Evolutionary conservation across 2,329 filamentous ascomycete genomes (phyloP).

Genomic region (Xylaria sp.): DNA sequence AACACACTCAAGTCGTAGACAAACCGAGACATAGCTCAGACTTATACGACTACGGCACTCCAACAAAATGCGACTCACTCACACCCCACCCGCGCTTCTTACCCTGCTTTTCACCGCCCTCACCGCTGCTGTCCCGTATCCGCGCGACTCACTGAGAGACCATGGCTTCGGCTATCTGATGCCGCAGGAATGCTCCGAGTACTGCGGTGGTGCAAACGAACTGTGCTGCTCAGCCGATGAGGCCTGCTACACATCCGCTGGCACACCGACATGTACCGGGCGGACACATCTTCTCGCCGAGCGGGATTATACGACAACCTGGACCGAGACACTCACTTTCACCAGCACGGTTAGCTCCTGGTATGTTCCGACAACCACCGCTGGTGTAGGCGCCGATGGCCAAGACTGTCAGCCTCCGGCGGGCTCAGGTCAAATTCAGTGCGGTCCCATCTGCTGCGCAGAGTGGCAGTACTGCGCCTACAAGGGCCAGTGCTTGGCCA

Average conservation of each 20-base stretch:
- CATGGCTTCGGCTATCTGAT: constrained; percentile 62
- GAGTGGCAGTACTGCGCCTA: constrained; percentile 74
- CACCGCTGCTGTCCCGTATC: constrained; percentile 60
- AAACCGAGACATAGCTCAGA: constrained; percentile 26
- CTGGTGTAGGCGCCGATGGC: constrained; percentile 49
- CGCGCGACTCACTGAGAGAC: constrained; percentile 61
- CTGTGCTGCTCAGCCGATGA: constrained; percentile 64
- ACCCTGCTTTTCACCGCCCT: constrained; percentile 55
- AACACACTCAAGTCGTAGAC: constrained; percentile 20
- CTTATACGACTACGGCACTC: constrained; percentile 31
- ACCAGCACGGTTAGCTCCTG: constrained; percentile 68
- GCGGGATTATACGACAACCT: constrained; percentile 64
- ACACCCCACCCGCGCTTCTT: constrained; percentile 46
- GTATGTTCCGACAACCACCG: constrained; percentile 58
- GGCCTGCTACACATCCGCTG: constrained; percentile 63
- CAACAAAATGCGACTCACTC: constrained; percentile 52
- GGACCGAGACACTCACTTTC: constrained; percentile 69
- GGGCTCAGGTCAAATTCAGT: constrained; percentile 67
- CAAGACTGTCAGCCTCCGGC: constrained; percentile 61
- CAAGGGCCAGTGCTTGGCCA: constrained; percentile 67
- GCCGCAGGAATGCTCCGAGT: constrained; percentile 60
- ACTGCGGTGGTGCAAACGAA: constrained; percentile 66
- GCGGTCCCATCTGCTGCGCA: constrained; percentile 77
- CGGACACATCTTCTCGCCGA: constrained; percentile 44
- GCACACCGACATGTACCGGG: constrained; percentile 62